Evolutionary conservation across 2,329 filamentous ascomycete genomes (phyloP).

Genomic region (Pseudohalonectria lignicola): DNA sequence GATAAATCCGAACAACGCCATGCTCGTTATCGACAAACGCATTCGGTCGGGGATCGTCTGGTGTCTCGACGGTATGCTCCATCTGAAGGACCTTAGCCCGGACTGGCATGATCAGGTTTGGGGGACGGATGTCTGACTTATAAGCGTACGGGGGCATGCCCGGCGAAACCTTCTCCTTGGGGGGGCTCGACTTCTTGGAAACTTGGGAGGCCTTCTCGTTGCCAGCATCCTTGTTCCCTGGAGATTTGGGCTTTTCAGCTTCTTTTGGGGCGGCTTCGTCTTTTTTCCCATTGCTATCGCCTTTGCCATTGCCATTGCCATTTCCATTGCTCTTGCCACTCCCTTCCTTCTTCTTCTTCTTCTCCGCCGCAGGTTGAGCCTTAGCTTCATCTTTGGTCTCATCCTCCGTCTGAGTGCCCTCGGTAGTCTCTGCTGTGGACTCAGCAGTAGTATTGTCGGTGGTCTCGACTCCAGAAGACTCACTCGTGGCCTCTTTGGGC

Average conservation of each 20-base stretch:
- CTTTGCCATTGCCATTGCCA: neutral
- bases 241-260: too few relatives aligned
- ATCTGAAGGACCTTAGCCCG: conserved; percentile 39
- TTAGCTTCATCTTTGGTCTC: conserved; percentile 6
- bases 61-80: conserved; percentile 42
- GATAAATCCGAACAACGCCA: conserved; percentile 44
- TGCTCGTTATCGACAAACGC: conserved; percentile 44
- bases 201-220: neutral
- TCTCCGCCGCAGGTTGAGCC: conserved; percentile 6
- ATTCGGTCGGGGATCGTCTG: conserved; percentile 44
- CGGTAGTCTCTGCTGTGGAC: neutral
- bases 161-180: conserved; percentile 1
- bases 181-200: conserved; percentile 5
- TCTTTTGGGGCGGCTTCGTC: neutral
- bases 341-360: conserved; percentile 2
- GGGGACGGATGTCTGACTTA: conserved; percentile 20
- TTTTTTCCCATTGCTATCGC: neutral
- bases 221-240: too few relatives aligned
- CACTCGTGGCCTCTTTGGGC: conserved; percentile 3
- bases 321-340: neutral
- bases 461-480: too few relatives aligned
- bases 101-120: conserved; percentile 35
- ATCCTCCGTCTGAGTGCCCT: conserved; percentile 4
- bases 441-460: neutral
- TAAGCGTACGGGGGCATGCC: conserved; percentile 10